Evolutionary conservation across 257 asterid genomes (phyloP), one percentile per base, ranked within the genome.

Genomic region (Solanum medicagineum): DNA sequence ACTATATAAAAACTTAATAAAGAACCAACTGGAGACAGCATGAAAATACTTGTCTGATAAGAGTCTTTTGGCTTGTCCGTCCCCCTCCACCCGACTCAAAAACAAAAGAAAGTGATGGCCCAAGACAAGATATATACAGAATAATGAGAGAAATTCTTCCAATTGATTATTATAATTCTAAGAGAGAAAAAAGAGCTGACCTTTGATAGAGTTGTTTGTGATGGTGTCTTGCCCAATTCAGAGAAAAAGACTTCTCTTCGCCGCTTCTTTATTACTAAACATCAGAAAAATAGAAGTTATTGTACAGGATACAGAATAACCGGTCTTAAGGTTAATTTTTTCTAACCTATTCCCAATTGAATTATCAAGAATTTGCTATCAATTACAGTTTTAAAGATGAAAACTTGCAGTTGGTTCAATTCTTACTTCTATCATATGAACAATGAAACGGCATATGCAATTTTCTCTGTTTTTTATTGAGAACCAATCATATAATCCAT

Each of bases 201-300:
- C 98, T 96, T 93, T 32, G 87, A 75, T 81, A 24, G 82, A 75
- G 85, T 87, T 66, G 93, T 87, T 49, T 87, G 91, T 73, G 96
- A 90, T 47, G 95, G 59, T 17, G 89, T 86, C 92, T 89, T 94
- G 85, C 96, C 91, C 90, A 97, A 90, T 92, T 92, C 97, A 0
- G 98, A 94, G 91, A 94, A 94, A 89, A 97, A 97, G 83, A 95
- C 95, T 82, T 95, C 99, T 88, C 94, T 95, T 87, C 97, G 91
- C 55, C 91, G 91, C 87, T 91, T 92, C 93, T 90, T 97, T 85
- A 97, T 91, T 56, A 87, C 99, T 95, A 91, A 20, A 84, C 5
- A 69, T 53, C 81, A 69, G 44, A 84, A 40, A 32, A 69, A 44
- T 10, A 83, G 81, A 55, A 84, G 81, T 84, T n/a, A 84, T 51